Evolutionary conservation across 2,329 filamentous ascomycete genomes (phyloP), one percentile per base, ranked within the genome.

Genomic region (Xylaria digitata): DNA sequence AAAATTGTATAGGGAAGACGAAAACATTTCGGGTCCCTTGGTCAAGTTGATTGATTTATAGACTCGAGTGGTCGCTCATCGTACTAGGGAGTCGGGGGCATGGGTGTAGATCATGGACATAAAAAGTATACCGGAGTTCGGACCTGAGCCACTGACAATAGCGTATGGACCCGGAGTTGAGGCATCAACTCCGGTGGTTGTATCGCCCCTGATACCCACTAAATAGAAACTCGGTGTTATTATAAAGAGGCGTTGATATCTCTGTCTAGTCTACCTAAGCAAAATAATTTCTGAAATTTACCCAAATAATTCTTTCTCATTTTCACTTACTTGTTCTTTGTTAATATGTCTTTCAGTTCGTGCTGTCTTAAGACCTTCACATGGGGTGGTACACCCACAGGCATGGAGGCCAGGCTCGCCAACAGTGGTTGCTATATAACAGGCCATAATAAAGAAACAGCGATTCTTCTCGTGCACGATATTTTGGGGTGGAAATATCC

Each of bases 401-500:
- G 82, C 19, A 73, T 63, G n/a, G 75, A 74, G 52, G 70, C 65
- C 17, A 81, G 76, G 43, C 75, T 84, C 1, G 77, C 73, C 23
- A 68, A 70, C 48, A 78, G 77, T 61, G 54, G 80, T 17, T 66
- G 73, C 54, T 84, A 84, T 66, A 76, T 82, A 45, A 72, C 79
- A 0, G 75, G 75, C 53, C 61, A 68, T 53, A 75, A 75, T 61
- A 66, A 71, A 9, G 70, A 73, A 26, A 71, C 61, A 6, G 80
- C 81, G 9, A 72, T 83, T 30, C 61, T 83, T 4, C 32, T 80
- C 50, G 71, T 83, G 50, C 76, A 79, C 65, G 81, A 82, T 59
- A 57, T 82, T 23, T 77, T 82, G 21, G 81, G 82, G 58, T 85
- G 82, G 82, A 81, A 71, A 9, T 83, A 83, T 59, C 70, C 74